These are phyloP conservation scores for Yarrowia sp. DNA, from an alignment of 805 yeast species.

Conservation along the genomic window DNA sequence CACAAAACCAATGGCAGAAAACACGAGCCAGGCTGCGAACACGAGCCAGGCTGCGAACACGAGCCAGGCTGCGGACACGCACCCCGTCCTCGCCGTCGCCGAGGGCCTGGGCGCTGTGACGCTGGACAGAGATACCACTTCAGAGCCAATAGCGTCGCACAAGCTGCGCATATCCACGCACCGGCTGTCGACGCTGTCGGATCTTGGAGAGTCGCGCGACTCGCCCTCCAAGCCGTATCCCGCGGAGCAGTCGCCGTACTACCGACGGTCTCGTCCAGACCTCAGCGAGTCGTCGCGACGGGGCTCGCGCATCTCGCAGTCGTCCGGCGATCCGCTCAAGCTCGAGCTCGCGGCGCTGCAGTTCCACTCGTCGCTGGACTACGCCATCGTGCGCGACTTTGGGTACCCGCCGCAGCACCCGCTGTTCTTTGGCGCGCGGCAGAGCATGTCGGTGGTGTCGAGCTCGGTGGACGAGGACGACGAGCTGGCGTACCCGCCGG, in stretches of 20 bases:
- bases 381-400: constrained; percentile 67
- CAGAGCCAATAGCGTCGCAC: constrained; percentile 23
- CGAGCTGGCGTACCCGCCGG: constrained; percentile 36
- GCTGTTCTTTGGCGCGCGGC: constrained; percentile 60
- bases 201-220: constrained; percentile 22
- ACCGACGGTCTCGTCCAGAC: constrained; percentile 10
- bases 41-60: constrained; percentile 1
- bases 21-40: constrained; percentile 1
- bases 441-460: constrained; percentile 32
- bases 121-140: constrained; percentile 12
- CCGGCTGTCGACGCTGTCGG: constrained; percentile 14
- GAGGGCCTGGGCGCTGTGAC: constrained; percentile 1
- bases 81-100: constrained; percentile 10
- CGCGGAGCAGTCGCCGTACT: constrained; percentile 18
- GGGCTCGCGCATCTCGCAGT: constrained; percentile 9
- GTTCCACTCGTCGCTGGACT: constrained; percentile 40
- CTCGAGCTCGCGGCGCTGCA: constrained; percentile 30
- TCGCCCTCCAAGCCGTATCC: constrained; percentile 20
- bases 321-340: constrained; percentile 14
- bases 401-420: constrained; percentile 74
- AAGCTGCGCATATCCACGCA: constrained; percentile 25
- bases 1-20: neutral
- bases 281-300: constrained; percentile 21
- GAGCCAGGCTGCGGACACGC: constrained; percentile 7
- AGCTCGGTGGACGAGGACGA: constrained; percentile 54